Percentiles rank a stretch among this genome's conserved stretches.
phyloP scores from a whole-genome alignment of 768 basidiomycete species.

The Lenzites betulinus region DNA sequence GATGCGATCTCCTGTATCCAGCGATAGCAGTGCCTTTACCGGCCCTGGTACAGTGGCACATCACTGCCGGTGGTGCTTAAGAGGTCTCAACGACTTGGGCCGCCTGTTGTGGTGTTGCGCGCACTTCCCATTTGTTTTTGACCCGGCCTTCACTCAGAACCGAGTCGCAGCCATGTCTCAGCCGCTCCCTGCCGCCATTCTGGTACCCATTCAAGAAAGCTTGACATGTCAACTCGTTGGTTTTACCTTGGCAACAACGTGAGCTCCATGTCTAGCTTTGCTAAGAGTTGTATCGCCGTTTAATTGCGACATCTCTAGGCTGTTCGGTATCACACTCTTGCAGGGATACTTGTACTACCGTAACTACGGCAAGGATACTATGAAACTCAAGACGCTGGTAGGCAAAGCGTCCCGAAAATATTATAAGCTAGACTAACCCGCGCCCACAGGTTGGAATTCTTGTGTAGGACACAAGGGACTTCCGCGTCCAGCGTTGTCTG shows the following conservation, averaged over 20 bases:
- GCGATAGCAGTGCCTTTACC: too few species aligned
- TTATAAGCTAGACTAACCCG: too few species aligned
- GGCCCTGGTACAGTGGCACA: too few species aligned
- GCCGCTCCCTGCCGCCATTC: not conserved
- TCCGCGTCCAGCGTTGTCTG: not conserved
- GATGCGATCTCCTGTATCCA: too few species aligned
- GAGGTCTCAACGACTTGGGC: too few species aligned
- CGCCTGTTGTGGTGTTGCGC: not conserved
- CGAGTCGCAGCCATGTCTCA: not conserved
- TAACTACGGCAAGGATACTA: not conserved
- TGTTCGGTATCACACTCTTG: not conserved
- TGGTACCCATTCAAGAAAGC: not conserved
- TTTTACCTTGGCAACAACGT: not conserved
- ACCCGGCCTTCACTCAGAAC: too few species aligned
- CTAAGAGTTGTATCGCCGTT: not conserved
- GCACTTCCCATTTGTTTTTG: not conserved
- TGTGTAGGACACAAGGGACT: not conserved
- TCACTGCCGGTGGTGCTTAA: not conserved
- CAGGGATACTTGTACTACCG: constrained; percentile 1
- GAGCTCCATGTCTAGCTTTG: not conserved
- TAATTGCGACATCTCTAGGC: not conserved
- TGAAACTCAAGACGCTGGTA: not conserved
- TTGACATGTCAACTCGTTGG: not conserved
- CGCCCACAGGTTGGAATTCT: not conserved
- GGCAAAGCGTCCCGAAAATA: too few species aligned